Evolutionary conservation across 306 rosid species (phyloP), one percentile per base, ranked within the genome.

Genomic region (Acacia confusa): DNA sequence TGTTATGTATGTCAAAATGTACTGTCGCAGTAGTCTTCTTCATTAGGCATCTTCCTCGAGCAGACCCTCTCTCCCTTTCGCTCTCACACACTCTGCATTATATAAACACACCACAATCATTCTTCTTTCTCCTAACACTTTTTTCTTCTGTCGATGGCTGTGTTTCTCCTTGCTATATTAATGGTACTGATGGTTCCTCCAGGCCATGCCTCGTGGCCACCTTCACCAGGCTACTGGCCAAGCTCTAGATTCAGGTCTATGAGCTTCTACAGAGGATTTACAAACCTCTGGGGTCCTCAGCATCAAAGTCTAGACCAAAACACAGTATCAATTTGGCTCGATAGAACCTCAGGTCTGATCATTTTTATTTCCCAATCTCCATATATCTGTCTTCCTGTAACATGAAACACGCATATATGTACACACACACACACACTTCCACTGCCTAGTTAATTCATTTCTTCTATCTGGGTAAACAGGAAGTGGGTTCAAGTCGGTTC

Each of bases 221-320:
- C 98, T 75, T 93, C 99, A 44, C 92, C 98, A 36, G 98, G 97
- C 7, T 95, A 87, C 87, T 82, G 98, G 98, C 99, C 99, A 43
- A 95, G 99, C 82, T 85, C 90, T 28, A 90, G 82, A 69, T 86
- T 95, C 91, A 88, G 84, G 84, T 34, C 98, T 8, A 78, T 87
- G 61, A 90, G 78, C 79, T 95, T 95, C 74, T 82, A 89, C 79
- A 73, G 74, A 75, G 98, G 97, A 16, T 93, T 82, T 69, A 88
- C 77, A 72, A 90, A 94, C 41, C 96, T 95, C 24, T 95, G 99
- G 99, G 98, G 99, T 64, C 90, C 96, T 84, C 87, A 90, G 45
- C 99, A 95, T 78, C 98, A 93, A 77, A 80, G 85, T 28, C 38
- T 85, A 32, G 88, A 87, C 87, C 90, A 90, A 74, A 83, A 82